Base-by-base conservation (phyloP, 2,329 filamentous ascomycete species). In the Xylaria sp. region DNA sequence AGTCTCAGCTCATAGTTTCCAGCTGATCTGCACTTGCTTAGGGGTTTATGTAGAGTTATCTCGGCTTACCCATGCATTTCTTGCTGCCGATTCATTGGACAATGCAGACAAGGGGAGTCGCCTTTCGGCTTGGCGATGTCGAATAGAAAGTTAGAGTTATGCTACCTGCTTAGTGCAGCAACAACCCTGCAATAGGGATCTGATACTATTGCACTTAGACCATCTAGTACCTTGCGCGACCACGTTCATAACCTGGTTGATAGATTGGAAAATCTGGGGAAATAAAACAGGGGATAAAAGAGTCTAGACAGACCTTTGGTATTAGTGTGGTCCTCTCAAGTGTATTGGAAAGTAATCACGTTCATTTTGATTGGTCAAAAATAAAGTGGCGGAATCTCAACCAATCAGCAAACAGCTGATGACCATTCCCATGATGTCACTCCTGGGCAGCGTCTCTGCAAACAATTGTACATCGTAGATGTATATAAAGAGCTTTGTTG, bases 341-440 rank as follows among this genome's bases (percentile, higher is more conserved):
- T 3, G 23, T n/a, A 23, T 13, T 18, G n/a, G n/a, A 63, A 60
- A 20, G 71, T 64, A 72, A 72, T 74, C 68, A 73, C 8, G 57
- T 46, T 7, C 1, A 37, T 9, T 65, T 3, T 65, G 46, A 73
- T 73, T 73, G 71, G 71, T 15, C 48, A n/a, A 6, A 25, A 18
- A 2, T 3, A n/a, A 0, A 2, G 18, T 5, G 9, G 55, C n/a
- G 10, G 23, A 6, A 2, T 7, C 18, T 9, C 8, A 48, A 10
- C 71, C 69, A 71, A 70, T 71, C 61, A 70, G 65, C 34, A 39
- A 39, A n/a, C 37, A 52, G 52, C 1, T 59, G 70, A 70, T 70
- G 68, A 66, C 68, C 68, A 44, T 50, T 23, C 12, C 32, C 25
- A 64, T 72, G 70, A 72, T 70, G 68, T 72, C 70, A 72, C 65